Evolutionary conservation across 768 basidiomycete species (phyloP), one percentile per base, ranked within the genome.

Genomic region (Boletus rubropictus): DNA sequence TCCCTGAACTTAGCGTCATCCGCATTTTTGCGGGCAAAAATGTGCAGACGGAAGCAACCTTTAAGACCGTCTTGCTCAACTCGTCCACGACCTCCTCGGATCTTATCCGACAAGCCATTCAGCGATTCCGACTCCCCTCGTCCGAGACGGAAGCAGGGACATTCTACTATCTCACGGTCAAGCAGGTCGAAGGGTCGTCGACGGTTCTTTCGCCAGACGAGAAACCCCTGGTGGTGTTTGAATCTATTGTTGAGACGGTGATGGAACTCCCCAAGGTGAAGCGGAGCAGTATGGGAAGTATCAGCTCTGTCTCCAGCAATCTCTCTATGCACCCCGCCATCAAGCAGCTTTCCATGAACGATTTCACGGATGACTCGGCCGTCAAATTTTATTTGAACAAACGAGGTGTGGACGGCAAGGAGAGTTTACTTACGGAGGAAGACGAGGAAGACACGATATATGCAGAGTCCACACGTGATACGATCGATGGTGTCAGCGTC

Each of bases 311-410:
- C 20, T 77, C 86, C 28, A 93, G 89, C 61, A 93, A 94, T 61
- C 74, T 98, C 22, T 89, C 87, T 4, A 85, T 89, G 80, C 90
- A 97, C 61, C 94, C 95, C 15, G 94, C 96, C 14, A 99, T 98
- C 67, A 84, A 81, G 61, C 89, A 88, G 62, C 71, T 98, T 33
- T 82, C 88, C 37, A 95, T 96, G 91, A 96, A 94, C 58, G 96
- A 98, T 63, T 98, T 94, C 61, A 89, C 89, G 35, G 96, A 99
- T 56, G 96, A 98, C 62, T 92, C 93, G 4, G 84, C 86, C 0
- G 94, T 98, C 69, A 98, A 97, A 67, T 87, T 98, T 67, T 99
- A 96, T 68, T 67, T 98, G 53, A 92, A 97, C 64, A 74, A 89
- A 44, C 72, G 77, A 22, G 59, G 67, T 5, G 63, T 67, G 24